Evolutionary conservation across 2,329 filamentous ascomycete genomes (phyloP).

Genomic region (Xylariaceae sp.): DNA sequence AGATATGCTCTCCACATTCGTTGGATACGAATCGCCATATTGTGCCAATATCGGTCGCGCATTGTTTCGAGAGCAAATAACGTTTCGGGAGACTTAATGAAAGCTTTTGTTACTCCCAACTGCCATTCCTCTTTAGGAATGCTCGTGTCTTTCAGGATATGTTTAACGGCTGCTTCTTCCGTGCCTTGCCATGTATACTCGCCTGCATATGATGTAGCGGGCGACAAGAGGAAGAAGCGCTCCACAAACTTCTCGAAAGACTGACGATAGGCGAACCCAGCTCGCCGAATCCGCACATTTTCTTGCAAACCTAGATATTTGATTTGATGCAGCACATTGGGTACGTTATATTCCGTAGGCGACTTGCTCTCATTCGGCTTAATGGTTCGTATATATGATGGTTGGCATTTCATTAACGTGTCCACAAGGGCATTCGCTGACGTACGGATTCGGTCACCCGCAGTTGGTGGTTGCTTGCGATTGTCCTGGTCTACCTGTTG

Average conservation of each 20-base stretch:
- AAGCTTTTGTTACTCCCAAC: constrained; percentile 93
- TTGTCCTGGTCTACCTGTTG: constrained; percentile 94
- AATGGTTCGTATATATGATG: constrained; percentile 97
- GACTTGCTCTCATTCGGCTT: constrained; percentile 99
- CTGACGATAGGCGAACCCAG: constrained; percentile 94
- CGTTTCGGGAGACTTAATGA: constrained; percentile 97
- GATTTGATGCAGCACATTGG: constrained; percentile 95
- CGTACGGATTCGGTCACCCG: constrained; percentile 90
- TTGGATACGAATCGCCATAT: constrained; percentile 98
- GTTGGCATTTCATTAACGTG: constrained; percentile 94
- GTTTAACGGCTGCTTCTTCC: constrained; percentile 77
- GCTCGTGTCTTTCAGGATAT: constrained; percentile 93
- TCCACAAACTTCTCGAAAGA: constrained; percentile 98
- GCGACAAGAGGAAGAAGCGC: constrained; percentile 90
- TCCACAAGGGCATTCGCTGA: constrained; percentile 94
- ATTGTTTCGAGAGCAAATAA: constrained; percentile 95
- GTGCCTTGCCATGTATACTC: constrained; percentile 96
- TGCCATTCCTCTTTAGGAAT: constrained; percentile 96
- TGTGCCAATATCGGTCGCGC: constrained; percentile 98
- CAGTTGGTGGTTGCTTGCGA: constrained; percentile 86
- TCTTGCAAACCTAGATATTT: constrained; percentile 99
- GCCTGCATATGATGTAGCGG: constrained; percentile 91
- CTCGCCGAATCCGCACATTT: constrained; percentile 94
- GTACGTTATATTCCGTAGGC: constrained; percentile 82
- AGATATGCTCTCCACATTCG: constrained; percentile 96